Percentiles rank a stretch among this genome's conserved stretches.
Evolutionary conservation across 2,329 filamentous ascomycete genomes (phyloP).

Genomic region (Fusarium sp.): DNA sequence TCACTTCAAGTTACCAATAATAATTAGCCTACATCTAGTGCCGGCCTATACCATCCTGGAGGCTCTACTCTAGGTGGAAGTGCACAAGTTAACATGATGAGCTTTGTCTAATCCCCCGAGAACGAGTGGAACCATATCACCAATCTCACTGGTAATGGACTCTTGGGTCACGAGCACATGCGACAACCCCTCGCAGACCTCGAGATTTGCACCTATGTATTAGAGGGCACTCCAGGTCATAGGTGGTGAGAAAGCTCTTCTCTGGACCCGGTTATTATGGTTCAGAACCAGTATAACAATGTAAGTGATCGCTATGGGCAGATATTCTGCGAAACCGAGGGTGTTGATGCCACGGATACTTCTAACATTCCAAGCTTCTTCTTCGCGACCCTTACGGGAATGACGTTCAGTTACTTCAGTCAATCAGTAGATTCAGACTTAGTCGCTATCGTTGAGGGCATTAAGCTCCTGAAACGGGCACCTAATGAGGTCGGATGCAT

Average conservation of each 20-base stretch:
- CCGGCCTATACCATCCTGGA: constrained; percentile 15
- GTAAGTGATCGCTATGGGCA: neutral
- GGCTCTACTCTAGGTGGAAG: constrained; percentile 6
- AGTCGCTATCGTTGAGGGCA: constrained; percentile 5
- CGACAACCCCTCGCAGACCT: neutral
- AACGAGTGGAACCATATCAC: constrained; percentile 17
- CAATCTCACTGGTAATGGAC: neutral
- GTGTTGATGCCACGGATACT: neutral
- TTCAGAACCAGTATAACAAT: neutral
- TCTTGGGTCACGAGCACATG: constrained; percentile 15
- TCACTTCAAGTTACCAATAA: rapidly evolving
- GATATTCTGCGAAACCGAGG: constrained; percentile 3
- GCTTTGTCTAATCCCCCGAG: constrained; percentile 5
- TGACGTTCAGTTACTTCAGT: constrained; percentile 1
- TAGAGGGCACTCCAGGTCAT: neutral
- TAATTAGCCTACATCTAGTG: neutral
- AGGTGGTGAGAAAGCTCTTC: constrained; percentile 1
- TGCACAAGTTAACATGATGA: constrained; percentile 15
- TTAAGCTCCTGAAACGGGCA: constrained; percentile 3
- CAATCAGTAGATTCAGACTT: neutral
- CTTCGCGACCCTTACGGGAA: neutral
- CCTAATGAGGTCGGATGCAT: constrained; percentile 14
- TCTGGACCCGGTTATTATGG: rapidly evolving
- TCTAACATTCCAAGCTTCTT: neutral
- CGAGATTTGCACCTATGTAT: constrained; percentile 7